These are phyloP conservation scores for Linnemannia hyalina DNA, from an alignment of 192 early-diverging fungal genomes.

Conservation along the genomic window DNA sequence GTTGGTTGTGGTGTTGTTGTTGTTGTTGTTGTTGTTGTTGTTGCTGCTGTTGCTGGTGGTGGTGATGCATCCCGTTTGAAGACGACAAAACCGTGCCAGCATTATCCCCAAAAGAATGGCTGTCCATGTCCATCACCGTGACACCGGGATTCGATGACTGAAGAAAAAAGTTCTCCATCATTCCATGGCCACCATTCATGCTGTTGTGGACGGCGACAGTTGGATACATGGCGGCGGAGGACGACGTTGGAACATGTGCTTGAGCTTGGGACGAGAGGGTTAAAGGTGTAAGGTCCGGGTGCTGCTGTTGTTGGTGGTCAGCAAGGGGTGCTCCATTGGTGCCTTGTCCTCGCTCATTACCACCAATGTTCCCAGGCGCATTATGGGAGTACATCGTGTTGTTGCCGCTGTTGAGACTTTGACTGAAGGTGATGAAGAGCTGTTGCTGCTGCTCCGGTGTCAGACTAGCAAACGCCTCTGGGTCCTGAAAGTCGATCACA, in stretches of 20 bases:
- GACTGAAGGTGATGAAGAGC: constrained; percentile 33
- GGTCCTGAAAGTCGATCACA: constrained; percentile 24
- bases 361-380: not conserved
- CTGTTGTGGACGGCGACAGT: not conserved
- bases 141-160: not conserved
- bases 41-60: constrained; percentile 10
- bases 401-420: constrained; percentile 12
- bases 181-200: not conserved
- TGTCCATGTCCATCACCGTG: not conserved
- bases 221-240: not conserved
- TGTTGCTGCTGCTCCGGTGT: constrained; percentile 34
- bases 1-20: not conserved
- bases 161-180: not conserved
- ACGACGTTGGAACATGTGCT: not conserved
- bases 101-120: too few relatives aligned
- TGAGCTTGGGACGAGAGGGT: not conserved
- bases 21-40: not conserved
- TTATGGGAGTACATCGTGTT: not conserved
- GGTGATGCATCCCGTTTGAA: not conserved
- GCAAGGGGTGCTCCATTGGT: too few relatives aligned
- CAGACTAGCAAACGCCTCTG: constrained; percentile 24
- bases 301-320: not conserved
- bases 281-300: not conserved
- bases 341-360: not conserved
- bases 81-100: not conserved